Conservation (phyloP, 768 basidiomycete species). For the Paxillus involutus region DNA sequence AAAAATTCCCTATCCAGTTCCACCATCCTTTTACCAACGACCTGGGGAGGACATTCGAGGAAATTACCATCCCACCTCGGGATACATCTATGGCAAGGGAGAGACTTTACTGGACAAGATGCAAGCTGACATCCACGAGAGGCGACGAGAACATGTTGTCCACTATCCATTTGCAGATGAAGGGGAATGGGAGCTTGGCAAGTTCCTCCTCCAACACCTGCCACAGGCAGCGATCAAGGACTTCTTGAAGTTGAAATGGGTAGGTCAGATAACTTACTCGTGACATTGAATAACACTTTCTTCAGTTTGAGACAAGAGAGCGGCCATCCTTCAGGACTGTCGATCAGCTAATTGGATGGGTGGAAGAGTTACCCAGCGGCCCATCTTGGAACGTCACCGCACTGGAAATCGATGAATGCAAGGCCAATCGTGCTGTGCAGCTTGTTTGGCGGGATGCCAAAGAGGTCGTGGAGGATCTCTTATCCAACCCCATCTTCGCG, state of each 20-base stretch:
- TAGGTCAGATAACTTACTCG: slow-evolving; percentile 1
- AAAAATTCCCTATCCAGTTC: no score
- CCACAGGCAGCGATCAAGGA: slow-evolving; percentile 20
- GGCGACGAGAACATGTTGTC: slow-evolving; percentile 12
- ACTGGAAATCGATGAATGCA: background rate
- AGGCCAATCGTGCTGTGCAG: slow-evolving; percentile 13
- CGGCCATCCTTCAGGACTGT: slow-evolving; percentile 19
- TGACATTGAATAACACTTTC: background rate
- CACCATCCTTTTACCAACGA: no score
- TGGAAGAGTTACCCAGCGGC: slow-evolving; percentile 18
- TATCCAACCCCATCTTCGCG: slow-evolving; percentile 21
- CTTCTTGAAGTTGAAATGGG: slow-evolving; percentile 30
- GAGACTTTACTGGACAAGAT: slow-evolving; percentile 26
- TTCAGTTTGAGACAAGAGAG: background rate
- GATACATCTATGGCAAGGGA: slow-evolving; percentile 8
- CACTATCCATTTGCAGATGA: slow-evolving; percentile 34
- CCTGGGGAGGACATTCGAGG: no score
- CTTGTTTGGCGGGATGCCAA: slow-evolving; percentile 26
- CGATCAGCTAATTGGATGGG: slow-evolving; percentile 16
- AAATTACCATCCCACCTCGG: background rate
- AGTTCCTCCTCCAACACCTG: slow-evolving; percentile 24
- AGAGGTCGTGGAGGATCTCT: slow-evolving; percentile 20
- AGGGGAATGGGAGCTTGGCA: slow-evolving; percentile 35
- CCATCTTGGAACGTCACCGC: slow-evolving; percentile 18
- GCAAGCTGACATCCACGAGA: slow-evolving; percentile 18